Evolutionary conservation across 257 asterid genomes (phyloP).

Genomic region (Plantago ovata): DNA sequence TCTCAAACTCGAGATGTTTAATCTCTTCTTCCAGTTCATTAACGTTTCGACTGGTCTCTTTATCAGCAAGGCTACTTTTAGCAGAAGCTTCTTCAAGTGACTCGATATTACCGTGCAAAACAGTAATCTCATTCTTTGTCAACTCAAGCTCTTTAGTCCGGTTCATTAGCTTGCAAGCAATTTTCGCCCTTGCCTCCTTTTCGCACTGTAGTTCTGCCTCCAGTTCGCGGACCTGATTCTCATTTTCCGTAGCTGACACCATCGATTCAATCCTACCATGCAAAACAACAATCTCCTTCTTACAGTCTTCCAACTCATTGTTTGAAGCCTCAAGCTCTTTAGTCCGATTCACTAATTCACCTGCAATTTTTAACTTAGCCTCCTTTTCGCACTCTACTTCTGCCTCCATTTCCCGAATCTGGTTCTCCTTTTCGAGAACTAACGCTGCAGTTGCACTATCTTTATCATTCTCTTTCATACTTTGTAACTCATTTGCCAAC

Average conservation of each 20-base stretch:
- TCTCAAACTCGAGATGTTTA: conserved; percentile 24
- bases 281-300: conserved; percentile 27
- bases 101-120: conserved; percentile 35
- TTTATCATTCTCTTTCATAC: conserved; percentile 30
- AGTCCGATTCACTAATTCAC: conserved; percentile 29
- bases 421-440: conserved; percentile 19
- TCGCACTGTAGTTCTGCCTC: conserved; percentile 40
- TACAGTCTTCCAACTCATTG: conserved; percentile 1
- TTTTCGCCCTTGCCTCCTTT: conserved; percentile 28
- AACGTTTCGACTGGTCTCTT: conserved; percentile 3
- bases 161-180: conserved; percentile 33
- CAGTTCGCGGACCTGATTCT: no score
- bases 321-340: conserved; percentile 49
- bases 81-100: conserved; percentile 19
- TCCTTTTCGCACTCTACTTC: conserved; percentile 33
- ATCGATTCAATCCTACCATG: conserved; percentile 31
- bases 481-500: conserved; percentile 37
- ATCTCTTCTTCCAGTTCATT: conserved; percentile 19
- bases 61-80: neutral
- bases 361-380: conserved; percentile 34
- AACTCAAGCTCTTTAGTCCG: conserved; percentile 43
- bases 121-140: conserved; percentile 38
- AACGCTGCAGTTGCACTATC: no score
- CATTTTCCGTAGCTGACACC: no score
- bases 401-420: conserved; percentile 43